Conservation (phyloP, 805 yeast genomes). For the Tetrapisispora phaffii region DNA sequence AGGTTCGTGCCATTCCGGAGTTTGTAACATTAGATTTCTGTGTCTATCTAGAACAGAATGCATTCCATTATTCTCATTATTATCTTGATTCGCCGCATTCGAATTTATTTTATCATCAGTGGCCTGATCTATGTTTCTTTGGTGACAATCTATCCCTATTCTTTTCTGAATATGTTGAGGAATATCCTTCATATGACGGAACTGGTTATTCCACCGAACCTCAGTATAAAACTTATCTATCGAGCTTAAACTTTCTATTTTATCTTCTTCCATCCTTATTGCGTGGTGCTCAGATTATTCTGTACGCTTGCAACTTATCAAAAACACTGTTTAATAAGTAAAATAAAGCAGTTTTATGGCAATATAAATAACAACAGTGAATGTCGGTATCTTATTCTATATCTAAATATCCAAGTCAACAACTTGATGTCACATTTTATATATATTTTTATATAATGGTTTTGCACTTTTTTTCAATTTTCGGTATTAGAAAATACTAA, state of each 20-base stretch:
- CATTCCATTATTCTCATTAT: not conserved
- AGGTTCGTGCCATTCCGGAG: slow-evolving; percentile 42
- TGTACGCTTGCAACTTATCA: too few relatives aligned
- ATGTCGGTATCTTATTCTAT: too few relatives aligned
- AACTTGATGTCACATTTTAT: too few relatives aligned
- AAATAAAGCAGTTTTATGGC: too few relatives aligned
- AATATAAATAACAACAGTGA: too few relatives aligned
- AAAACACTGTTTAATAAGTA: too few relatives aligned
- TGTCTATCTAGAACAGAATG: slow-evolving; percentile 20
- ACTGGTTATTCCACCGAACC: slow-evolving; percentile 26
- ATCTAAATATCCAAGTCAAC: too few relatives aligned
- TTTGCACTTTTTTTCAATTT: too few relatives aligned
- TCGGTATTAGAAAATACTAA: too few relatives aligned
- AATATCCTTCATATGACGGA: slow-evolving; percentile 15
- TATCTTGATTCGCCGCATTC: not conserved
- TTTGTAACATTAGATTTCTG: slow-evolving; percentile 12
- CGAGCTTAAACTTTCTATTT: slow-evolving; percentile 4
- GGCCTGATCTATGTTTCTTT: not conserved
- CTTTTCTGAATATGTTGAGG: slow-evolving; percentile 26
- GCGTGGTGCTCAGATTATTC: too few relatives aligned
- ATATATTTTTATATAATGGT: too few relatives aligned
- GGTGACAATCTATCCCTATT: not conserved
- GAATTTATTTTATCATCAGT: not conserved
- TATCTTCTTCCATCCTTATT: not conserved
- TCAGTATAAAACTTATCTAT: slow-evolving; percentile 23